phyloP scores from a whole-genome alignment of 352 stramenopile genomes.

The Phytophthora syringae region DNA sequence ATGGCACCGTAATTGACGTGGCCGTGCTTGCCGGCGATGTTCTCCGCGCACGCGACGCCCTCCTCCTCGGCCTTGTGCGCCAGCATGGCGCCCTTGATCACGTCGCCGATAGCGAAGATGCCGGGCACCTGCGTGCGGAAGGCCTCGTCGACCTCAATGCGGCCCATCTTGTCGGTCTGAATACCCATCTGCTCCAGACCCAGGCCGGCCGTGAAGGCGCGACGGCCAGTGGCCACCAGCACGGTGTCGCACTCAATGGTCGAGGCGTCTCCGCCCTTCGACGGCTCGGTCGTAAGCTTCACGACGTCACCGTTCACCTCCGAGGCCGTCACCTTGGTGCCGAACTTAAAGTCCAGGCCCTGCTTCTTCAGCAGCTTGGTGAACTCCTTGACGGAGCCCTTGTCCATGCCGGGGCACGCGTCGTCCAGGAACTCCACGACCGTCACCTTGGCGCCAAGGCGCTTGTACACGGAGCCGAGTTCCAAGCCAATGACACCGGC shows the following conservation, averaged over 20 bases:
- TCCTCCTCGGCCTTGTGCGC: slow-evolving; percentile 99
- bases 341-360: slow-evolving; percentile 97
- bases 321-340: slow-evolving; percentile 96
- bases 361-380: slow-evolving; percentile 98
- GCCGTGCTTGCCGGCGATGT: slow-evolving; percentile 96
- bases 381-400: slow-evolving; percentile 97
- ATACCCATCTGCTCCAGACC: slow-evolving; percentile 98
- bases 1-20: slow-evolving; percentile 99
- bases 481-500: slow-evolving; percentile 99
- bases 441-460: slow-evolving; percentile 94
- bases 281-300: slow-evolving; percentile 95
- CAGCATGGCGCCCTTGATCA: slow-evolving; percentile 98
- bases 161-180: slow-evolving; percentile 96
- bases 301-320: slow-evolving; percentile 93
- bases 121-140: slow-evolving; percentile 95
- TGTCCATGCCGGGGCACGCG: slow-evolving; percentile 93
- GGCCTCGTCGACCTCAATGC: slow-evolving; percentile 97
- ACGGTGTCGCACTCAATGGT: slow-evolving; percentile 85
- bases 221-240: slow-evolving; percentile 91
- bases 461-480: slow-evolving; percentile 98
- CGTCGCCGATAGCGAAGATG: slow-evolving; percentile 98
- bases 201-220: slow-evolving; percentile 95
- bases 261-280: slow-evolving; percentile 54
- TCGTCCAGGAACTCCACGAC: slow-evolving; percentile 99
- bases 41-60: slow-evolving; percentile 97